A percentile compares a stretch with the other conserved stretches of the same genome.
Evolutionary conservation across 2,329 filamentous ascomycete species (phyloP).

Genomic region (Colletotrichum lupini): DNA sequence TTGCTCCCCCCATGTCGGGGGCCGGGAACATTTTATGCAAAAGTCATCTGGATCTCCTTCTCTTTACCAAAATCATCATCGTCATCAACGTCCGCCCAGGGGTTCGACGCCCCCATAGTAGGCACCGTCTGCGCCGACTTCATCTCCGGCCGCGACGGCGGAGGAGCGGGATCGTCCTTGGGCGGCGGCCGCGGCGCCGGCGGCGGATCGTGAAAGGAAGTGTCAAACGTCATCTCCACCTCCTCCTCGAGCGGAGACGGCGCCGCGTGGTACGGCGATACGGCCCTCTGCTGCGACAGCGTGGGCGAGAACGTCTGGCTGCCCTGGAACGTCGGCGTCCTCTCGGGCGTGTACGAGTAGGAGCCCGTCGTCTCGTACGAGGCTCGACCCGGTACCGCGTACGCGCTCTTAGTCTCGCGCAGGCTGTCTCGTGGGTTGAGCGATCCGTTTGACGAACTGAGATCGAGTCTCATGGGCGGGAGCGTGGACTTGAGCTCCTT

Average conservation of each 20-base stretch:
- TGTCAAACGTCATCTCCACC: constrained; percentile 80
- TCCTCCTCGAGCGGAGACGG: constrained; percentile 55
- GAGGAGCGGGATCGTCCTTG: constrained; percentile 41
- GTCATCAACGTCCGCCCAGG: constrained; percentile 77
- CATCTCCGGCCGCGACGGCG: constrained; percentile 52
- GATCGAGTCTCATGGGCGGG: constrained; percentile 86
- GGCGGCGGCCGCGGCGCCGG: constrained; percentile 44
- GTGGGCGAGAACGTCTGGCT: constrained; percentile 31
- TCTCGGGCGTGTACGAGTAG: constrained; percentile 38
- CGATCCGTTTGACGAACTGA: constrained; percentile 50
- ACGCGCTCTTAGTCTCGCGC: constrained; percentile 60
- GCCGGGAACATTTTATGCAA: constrained; percentile 64
- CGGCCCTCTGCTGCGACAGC: constrained; percentile 10
- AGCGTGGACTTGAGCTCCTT: constrained; percentile 88
- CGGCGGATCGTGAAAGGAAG: constrained; percentile 60
- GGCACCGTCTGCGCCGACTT: constrained; percentile 62
- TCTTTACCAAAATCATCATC: constrained; percentile 78
- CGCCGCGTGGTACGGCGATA: constrained; percentile 42
- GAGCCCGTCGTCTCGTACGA: constrained; percentile 38
- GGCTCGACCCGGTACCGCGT: constrained; percentile 44
- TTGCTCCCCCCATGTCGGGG: too few species aligned
- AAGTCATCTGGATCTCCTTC: constrained; percentile 83
- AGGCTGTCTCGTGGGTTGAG: constrained; percentile 47
- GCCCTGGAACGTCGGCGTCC: constrained; percentile 38
- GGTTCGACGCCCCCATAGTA: constrained; percentile 64